Percentiles rank a stretch among this genome's conserved stretches.
phyloP scores from a whole-genome alignment of 2,329 filamentous ascomycete genomes.

The Talaromyces sp. region DNA sequence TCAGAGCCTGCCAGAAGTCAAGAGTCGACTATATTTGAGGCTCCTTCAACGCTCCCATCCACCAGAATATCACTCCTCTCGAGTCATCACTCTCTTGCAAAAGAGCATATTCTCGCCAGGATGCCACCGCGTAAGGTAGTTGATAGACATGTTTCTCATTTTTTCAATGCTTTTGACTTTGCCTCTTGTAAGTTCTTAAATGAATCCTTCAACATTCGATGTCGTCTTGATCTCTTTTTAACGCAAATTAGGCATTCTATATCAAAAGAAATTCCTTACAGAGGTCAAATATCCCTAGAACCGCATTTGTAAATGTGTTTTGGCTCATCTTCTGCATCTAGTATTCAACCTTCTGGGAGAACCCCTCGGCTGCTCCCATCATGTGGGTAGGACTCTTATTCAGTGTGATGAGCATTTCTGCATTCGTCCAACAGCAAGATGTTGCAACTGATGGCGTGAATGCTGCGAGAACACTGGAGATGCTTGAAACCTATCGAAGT shows the following conservation, averaged over 20 bases:
- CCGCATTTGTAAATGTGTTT: too few relatives aligned
- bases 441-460: not conserved
- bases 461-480: too few relatives aligned
- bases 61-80: slow-evolving; percentile 8
- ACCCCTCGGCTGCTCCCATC: slow-evolving; percentile 9
- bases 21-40: too few relatives aligned
- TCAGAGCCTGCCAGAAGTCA: too few relatives aligned
- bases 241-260: slow-evolving; percentile 7
- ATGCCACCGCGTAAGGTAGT: slow-evolving; percentile 10
- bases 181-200: not conserved
- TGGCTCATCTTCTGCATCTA: not conserved
- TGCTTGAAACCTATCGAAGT: slow-evolving; percentile 8
- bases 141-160: slow-evolving; percentile 12
- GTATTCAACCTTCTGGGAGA: slow-evolving; percentile 14
- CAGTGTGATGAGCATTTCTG: slow-evolving; percentile 13
- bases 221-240: not conserved
- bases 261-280: slow-evolving; percentile 4
- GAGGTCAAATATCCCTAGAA: slow-evolving; percentile 4
- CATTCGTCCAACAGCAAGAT: slow-evolving; percentile 15
- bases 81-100: slow-evolving; percentile 6
- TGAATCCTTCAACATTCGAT: too few relatives aligned
- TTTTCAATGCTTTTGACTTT: slow-evolving; percentile 15
- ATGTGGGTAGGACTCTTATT: slow-evolving; percentile 18
- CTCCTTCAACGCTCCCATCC: too few relatives aligned
- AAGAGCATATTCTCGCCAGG: slow-evolving; percentile 9